Evolutionary conservation across 208 protist species (phyloP), one percentile per base, ranked within the genome.

Genomic region (Leishmania major): DNA sequence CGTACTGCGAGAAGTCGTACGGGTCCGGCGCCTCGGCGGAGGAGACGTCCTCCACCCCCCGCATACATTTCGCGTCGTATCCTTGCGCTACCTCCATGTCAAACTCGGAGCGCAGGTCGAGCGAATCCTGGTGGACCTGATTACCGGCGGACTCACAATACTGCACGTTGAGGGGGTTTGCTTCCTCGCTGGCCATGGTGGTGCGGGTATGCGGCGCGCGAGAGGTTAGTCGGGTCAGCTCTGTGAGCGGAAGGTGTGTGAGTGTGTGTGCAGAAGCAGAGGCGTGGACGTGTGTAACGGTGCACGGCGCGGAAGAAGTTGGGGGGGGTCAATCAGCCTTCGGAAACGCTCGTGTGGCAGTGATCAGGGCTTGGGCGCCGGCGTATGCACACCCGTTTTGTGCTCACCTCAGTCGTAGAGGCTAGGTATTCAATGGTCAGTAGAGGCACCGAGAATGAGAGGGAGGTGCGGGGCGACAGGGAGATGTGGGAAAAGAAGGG

Each of bases 1-100:
- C 76, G 55, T 80, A 77, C 66, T 25, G 69, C 13, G 71, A 67
- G 25, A 84, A 84, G 76, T 84, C 76, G 70, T 84, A 80, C 5
- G 64, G 35, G 47, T 80, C 81, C 0, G 49, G 4, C 19, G 5
- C 10, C 3, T 84, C 81, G 28, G 51, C 7, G 1, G 81, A 80
- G 57, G 51, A 62, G 11, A 71, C 40, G 10, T 80, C 81, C 57
- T 73, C 55, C 45, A 80, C 22, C 1, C 51, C 35, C 35, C 67
- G 72, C 40, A 19, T 40, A 2, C 19, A 22, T 11, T 84, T 77
- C 69, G 40, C 19, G 2, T 66, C 7, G 55, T 51, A n/a, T 1
- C 40, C 81, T 25, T 77, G 75, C 15, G n/a, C 45, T 0, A 64
- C 47, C 1, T 72, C 57, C 28, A 76, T 15, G 0, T 77, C 81